Conservation (phyloP, 371 early-diverging fungal genomes). For the Mortierella sp. region DNA sequence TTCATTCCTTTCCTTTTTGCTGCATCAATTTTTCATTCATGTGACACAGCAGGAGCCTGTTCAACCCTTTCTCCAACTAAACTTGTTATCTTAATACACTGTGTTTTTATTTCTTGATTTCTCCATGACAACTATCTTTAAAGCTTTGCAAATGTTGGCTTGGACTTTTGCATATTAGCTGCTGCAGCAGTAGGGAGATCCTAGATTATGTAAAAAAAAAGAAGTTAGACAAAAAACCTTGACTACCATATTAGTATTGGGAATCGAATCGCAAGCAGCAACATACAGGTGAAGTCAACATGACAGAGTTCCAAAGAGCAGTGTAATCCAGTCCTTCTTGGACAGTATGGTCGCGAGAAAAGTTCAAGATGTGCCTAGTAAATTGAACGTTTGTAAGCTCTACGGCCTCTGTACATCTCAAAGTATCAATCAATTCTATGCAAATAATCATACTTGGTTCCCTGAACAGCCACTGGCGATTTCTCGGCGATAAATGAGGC, state of each 20-base stretch:
- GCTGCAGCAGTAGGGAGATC: slow-evolving; percentile 51
- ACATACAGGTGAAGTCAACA: slow-evolving; percentile 81
- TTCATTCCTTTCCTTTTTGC: not conserved
- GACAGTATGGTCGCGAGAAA: slow-evolving; percentile 91
- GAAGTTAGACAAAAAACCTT: not conserved
- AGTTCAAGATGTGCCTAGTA: slow-evolving; percentile 81
- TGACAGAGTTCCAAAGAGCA: slow-evolving; percentile 89
- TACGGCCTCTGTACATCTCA: not conserved
- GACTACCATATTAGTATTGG: not conserved
- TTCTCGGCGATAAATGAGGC: slow-evolving; percentile 88
- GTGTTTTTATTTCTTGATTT: not conserved
- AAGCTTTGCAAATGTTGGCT: slow-evolving; percentile 56
- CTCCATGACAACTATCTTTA: slow-evolving; percentile 6
- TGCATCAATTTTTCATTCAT: no score
- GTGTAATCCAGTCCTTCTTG: slow-evolving; percentile 91
- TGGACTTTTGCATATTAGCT: slow-evolving; percentile 48
- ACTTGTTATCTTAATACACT: not conserved
- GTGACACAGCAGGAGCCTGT: no score
- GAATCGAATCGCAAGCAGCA: not conserved
- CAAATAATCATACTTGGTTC: slow-evolving; percentile 81
- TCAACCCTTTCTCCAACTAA: no score
- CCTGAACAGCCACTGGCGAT: slow-evolving; percentile 89
- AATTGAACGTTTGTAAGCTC: slow-evolving; percentile 2
- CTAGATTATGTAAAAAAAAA: slow-evolving; percentile 14
- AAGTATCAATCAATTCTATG: not conserved